Percentiles rank a stretch among this genome's conserved stretches.
Conservation (phyloP, 345 rosid species). For the Citrus cavaleriei region DNA sequence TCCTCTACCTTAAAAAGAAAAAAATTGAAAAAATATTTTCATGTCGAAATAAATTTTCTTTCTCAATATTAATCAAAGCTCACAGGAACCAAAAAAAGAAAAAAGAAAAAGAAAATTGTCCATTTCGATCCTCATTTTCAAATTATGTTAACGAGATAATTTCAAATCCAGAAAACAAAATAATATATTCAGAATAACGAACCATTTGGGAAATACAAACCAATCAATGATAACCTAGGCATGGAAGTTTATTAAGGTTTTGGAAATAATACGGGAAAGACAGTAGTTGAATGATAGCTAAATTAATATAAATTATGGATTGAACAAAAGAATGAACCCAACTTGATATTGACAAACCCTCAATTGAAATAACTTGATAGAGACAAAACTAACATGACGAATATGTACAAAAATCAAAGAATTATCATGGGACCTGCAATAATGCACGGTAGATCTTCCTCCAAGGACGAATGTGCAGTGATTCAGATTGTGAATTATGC, state of each 20-base stretch:
- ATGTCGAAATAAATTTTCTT: too few species aligned
- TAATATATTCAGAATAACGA: not conserved
- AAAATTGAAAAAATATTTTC: too few species aligned
- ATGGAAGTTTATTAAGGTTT: not conserved
- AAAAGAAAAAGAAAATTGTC: too few species aligned
- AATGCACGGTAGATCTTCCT: not conserved
- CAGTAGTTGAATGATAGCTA: not conserved
- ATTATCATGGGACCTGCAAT: not conserved
- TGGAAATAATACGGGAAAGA: not conserved
- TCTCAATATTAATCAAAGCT: too few species aligned
- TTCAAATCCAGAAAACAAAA: not conserved
- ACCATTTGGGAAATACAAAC: not conserved
- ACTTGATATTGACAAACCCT: not conserved
- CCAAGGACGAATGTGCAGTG: not conserved
- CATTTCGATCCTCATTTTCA: not conserved
- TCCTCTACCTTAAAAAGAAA: too few species aligned
- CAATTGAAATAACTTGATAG: not conserved
- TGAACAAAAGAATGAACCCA: not conserved
- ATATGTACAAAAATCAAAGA: constrained; percentile 17
- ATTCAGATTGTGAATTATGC: not conserved
- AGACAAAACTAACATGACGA: not conserved
- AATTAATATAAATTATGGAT: not conserved
- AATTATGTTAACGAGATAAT: not conserved
- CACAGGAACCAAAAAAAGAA: too few species aligned
- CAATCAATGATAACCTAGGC: not conserved